These are phyloP conservation scores for Phytophthora melonis DNA, from an alignment of 352 stramenopile genomes.

Conservation along the genomic window DNA sequence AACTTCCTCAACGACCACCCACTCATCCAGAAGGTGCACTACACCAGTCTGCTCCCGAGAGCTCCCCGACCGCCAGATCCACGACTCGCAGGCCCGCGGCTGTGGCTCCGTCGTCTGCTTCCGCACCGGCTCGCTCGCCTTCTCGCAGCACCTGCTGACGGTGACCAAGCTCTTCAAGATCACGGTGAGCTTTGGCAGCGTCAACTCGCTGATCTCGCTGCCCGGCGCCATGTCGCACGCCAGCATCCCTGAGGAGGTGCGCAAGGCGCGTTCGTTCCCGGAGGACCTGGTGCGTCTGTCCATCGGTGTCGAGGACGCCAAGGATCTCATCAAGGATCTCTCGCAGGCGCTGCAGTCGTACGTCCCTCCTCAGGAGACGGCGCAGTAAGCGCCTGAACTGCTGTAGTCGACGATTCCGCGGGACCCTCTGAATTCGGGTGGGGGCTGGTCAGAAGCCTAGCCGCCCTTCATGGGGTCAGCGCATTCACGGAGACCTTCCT, in stretches of 20 bases:
- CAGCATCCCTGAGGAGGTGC: conserved; percentile 93
- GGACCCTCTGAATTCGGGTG: conserved; percentile 45
- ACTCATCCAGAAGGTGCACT: conserved; percentile 89
- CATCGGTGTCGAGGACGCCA: conserved; percentile 95
- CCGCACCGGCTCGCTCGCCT: conserved; percentile 83
- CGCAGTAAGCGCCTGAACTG: conserved; percentile 12
- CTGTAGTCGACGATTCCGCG: conserved; percentile 19
- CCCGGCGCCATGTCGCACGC: conserved; percentile 96
- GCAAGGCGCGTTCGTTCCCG: conserved; percentile 91
- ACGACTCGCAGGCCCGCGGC: conserved; percentile 87
- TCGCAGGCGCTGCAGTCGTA: conserved; percentile 90
- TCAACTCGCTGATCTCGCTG: conserved; percentile 94
- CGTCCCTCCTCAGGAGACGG: conserved; percentile 43
- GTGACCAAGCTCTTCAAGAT: conserved; percentile 96
- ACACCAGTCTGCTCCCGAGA: conserved; percentile 90
- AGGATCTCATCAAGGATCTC: conserved; percentile 96
- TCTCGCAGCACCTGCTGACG: conserved; percentile 92
- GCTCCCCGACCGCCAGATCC: conserved; percentile 79
- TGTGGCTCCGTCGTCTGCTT: conserved; percentile 93
- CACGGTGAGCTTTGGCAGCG: conserved; percentile 93
- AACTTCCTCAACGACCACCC: conserved; percentile 89
- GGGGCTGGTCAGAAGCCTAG: conserved; percentile 37
- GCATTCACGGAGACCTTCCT: conserved; percentile 13
- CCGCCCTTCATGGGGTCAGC: conserved; percentile 45
- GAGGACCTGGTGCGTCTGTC: conserved; percentile 95